Conservation (phyloP, 2,329 filamentous ascomycete species). For the Cordyceps militaris region DNA sequence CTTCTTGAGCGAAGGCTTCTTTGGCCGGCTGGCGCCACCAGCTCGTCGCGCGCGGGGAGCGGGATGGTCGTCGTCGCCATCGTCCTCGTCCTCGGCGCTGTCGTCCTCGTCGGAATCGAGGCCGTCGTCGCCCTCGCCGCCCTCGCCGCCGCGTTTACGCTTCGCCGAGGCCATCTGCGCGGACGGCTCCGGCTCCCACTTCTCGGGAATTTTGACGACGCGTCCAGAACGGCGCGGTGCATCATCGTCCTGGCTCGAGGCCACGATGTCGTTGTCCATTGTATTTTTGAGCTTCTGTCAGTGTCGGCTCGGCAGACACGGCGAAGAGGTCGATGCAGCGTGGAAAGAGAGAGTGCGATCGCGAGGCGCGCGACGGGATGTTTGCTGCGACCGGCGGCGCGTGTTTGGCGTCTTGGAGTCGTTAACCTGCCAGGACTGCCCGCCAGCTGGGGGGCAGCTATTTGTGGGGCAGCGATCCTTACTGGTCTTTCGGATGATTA, state of each 20-base stretch:
- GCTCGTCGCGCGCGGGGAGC: slow-evolving; percentile 32
- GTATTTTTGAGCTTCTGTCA: slow-evolving; percentile 26
- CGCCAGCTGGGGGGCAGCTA: background rate
- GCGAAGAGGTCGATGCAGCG: slow-evolving; percentile 10
- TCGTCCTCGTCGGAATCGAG: slow-evolving; percentile 37
- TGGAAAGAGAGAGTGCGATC: slow-evolving; percentile 17
- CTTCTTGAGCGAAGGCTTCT: slow-evolving; percentile 56
- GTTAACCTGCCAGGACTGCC: slow-evolving; percentile 8
- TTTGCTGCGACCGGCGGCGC: slow-evolving; percentile 24
- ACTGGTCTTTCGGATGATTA: background rate
- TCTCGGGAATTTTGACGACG: slow-evolving; percentile 54
- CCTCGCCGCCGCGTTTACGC: slow-evolving; percentile 49
- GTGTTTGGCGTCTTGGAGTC: slow-evolving; percentile 17
- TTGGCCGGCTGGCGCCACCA: slow-evolving; percentile 38
- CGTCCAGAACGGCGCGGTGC: slow-evolving; percentile 62
- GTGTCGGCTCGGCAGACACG: slow-evolving; percentile 15
- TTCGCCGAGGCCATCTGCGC: slow-evolving; percentile 40
- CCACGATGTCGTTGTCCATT: slow-evolving; percentile 49
- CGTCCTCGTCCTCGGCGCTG: slow-evolving; percentile 39
- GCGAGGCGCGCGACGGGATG: slow-evolving; percentile 19
- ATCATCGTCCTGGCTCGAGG: slow-evolving; percentile 43
- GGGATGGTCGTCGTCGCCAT: slow-evolving; percentile 37
- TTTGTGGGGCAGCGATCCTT: background rate
- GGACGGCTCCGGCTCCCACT: slow-evolving; percentile 47
- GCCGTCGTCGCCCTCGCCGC: slow-evolving; percentile 40